These are phyloP conservation scores for Grosmannia huntii DNA, from an alignment of 2,329 filamentous ascomycete genomes.

Conservation along the genomic window DNA sequence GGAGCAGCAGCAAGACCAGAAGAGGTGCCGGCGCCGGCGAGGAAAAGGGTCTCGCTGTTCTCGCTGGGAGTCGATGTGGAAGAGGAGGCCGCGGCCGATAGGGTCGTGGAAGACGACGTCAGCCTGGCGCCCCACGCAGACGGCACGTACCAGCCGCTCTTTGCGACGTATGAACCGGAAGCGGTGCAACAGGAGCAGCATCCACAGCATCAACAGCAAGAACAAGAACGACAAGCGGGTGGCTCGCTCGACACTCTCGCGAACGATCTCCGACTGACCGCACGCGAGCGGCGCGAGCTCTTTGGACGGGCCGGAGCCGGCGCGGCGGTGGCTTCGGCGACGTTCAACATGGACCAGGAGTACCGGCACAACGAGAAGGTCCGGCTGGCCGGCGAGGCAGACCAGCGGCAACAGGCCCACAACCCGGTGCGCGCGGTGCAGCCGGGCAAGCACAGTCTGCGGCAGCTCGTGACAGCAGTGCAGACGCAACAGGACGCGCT, in stretches of 20 bases:
- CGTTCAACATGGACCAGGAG: constrained; percentile 81
- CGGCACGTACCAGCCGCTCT: constrained; percentile 37
- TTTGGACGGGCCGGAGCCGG: constrained; percentile 54
- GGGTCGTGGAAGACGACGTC: constrained; percentile 10
- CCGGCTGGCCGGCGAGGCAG: constrained; percentile 54
- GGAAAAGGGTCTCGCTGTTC: constrained; percentile 58
- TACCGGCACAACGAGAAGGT: constrained; percentile 75
- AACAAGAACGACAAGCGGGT: constrained; percentile 5
- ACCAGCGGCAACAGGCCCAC: constrained; percentile 59
- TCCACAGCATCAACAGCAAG: constrained; percentile 1
- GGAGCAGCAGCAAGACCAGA: not conserved
- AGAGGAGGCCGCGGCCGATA: constrained; percentile 14
- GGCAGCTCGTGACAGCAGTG: constrained; percentile 75
- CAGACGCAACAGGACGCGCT: constrained; percentile 73
- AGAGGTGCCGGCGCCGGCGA: constrained; percentile 19
- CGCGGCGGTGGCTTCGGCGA: constrained; percentile 51
- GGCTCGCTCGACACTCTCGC: constrained; percentile 56
- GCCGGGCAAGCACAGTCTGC: constrained; percentile 79
- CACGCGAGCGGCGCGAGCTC: constrained; percentile 65
- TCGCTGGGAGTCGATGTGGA: constrained; percentile 43
- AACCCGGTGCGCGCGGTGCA: constrained; percentile 74
- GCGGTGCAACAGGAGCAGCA: constrained; percentile 17
- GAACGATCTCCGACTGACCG: constrained; percentile 64
- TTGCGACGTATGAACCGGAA: constrained; percentile 22
- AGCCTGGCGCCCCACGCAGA: not conserved